Evolutionary conservation across 2,329 filamentous ascomycete species (phyloP).

Genomic region (Fusarium keratoplasticum): DNA sequence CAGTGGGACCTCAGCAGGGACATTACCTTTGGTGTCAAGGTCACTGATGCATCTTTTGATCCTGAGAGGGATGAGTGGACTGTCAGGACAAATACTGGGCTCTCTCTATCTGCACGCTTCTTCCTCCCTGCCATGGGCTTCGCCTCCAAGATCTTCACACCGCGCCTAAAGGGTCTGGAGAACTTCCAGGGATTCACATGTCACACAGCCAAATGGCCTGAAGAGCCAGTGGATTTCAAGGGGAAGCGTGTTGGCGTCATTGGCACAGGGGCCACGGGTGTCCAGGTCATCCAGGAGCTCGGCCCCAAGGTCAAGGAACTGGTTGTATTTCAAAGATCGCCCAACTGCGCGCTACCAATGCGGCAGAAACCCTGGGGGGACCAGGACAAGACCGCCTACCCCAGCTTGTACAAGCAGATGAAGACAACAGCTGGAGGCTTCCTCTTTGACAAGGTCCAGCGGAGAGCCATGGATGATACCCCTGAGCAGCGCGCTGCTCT

Average conservation of each 20-base stretch:
- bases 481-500: conserved; percentile 8
- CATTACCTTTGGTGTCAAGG: conserved; percentile 54
- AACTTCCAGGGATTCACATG: conserved; percentile 28
- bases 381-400: neutral
- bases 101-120: conserved; percentile 10
- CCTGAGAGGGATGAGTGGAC: conserved; percentile 24
- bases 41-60: conserved; percentile 54
- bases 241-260: conserved; percentile 33
- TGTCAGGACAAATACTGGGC: conserved; percentile 11
- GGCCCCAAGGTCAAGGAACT: conserved; percentile 23
- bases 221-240: neutral
- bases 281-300: conserved; percentile 36
- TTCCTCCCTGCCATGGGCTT: conserved; percentile 35
- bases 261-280: conserved; percentile 29
- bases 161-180: conserved; percentile 14
- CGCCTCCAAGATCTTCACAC: conserved; percentile 21
- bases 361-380: conserved; percentile 5
- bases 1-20: conserved; percentile 55
- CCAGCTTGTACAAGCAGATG: neutral
- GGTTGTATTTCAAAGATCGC: conserved; percentile 34
- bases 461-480: conserved; percentile 7
- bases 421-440: conserved; percentile 7
- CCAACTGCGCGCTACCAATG: conserved; percentile 39
- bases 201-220: conserved; percentile 32
- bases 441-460: neutral